phyloP scores from a whole-genome alignment of 495 filamentous ascomycete genomes.

The Bathelium albidoporum region DNA sequence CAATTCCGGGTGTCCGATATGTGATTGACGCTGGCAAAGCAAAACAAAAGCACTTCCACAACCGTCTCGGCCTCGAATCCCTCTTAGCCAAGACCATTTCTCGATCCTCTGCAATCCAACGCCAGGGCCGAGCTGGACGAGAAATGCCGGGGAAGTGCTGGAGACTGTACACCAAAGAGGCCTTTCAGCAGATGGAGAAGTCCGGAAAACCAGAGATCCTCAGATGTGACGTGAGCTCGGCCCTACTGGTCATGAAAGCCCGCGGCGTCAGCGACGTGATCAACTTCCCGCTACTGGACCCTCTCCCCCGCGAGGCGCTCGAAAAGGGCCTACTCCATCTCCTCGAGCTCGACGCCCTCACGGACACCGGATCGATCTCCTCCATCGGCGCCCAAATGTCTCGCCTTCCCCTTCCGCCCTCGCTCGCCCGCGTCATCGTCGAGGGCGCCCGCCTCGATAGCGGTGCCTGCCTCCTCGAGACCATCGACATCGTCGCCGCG shows the following conservation, averaged over 20 bases:
- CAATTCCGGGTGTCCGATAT: slow-evolving; percentile 81
- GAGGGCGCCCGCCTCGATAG: slow-evolving; percentile 59
- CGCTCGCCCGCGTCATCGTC: slow-evolving; percentile 70
- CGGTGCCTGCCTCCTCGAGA: slow-evolving; percentile 62
- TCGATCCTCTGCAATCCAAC: slow-evolving; percentile 83
- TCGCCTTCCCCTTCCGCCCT: slow-evolving; percentile 69
- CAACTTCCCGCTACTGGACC: slow-evolving; percentile 75
- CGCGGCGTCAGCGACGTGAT: slow-evolving; percentile 75
- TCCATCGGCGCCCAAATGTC: slow-evolving; percentile 65
- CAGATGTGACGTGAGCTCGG: slow-evolving; percentile 73
- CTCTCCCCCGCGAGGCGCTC: slow-evolving; percentile 63
- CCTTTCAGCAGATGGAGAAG: slow-evolving; percentile 59
- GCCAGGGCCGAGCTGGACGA: slow-evolving; percentile 84
- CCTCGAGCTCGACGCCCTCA: slow-evolving; percentile 63
- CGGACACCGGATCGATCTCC: slow-evolving; percentile 63
- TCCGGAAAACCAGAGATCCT: slow-evolving; percentile 81
- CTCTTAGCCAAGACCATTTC: slow-evolving; percentile 86
- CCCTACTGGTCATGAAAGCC: slow-evolving; percentile 90
- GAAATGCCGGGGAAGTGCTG: slow-evolving; percentile 86
- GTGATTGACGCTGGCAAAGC: slow-evolving; percentile 92
- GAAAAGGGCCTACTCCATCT: slow-evolving; percentile 79
- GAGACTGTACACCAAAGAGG: slow-evolving; percentile 75
- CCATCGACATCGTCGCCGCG: slow-evolving; percentile 84
- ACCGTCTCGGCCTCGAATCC: slow-evolving; percentile 77
- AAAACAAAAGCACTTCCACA: slow-evolving; percentile 86